phyloP scores from a whole-genome alignment of 2,329 filamentous ascomycete genomes.

The Mollisia scopiformis region DNA sequence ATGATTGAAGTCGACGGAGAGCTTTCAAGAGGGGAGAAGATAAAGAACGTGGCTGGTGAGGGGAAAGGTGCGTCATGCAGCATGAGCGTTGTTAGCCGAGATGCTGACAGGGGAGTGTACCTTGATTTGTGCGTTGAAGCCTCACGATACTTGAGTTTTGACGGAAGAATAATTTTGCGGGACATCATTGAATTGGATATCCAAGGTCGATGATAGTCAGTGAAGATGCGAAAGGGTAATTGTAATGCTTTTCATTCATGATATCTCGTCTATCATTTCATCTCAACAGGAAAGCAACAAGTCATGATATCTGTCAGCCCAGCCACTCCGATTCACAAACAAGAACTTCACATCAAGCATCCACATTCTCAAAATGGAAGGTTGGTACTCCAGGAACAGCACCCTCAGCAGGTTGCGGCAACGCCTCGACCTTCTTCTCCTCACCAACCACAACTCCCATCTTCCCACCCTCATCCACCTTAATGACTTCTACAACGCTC shows the following conservation, averaged over 20 bases:
- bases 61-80: conserved; percentile 10
- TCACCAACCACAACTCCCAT: conserved; percentile 55
- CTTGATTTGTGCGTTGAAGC: conserved; percentile 8
- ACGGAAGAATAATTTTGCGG: neutral
- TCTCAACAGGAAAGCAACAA: neutral
- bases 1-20: neutral
- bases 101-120: conserved; percentile 8
- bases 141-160: neutral
- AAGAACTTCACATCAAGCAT: conserved; percentile 28
- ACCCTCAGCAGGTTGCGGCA: conserved; percentile 66
- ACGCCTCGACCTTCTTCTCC: conserved; percentile 59
- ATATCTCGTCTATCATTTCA: neutral
- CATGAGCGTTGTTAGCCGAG: conserved; percentile 8
- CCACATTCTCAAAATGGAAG: conserved; percentile 84
- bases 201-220: neutral
- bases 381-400: conserved; percentile 83
- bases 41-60: conserved; percentile 26
- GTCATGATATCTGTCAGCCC: neutral
- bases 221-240: neutral
- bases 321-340: neutral
- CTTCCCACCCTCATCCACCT: conserved; percentile 72
- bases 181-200: neutral
- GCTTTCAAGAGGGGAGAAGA: conserved; percentile 8
- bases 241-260: neutral
- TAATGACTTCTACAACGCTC: conserved; percentile 71